Evolutionary conservation across 2,329 filamentous ascomycete genomes (phyloP), one percentile per base, ranked within the genome.

Genomic region (Kalaharituber pfeilii): DNA sequence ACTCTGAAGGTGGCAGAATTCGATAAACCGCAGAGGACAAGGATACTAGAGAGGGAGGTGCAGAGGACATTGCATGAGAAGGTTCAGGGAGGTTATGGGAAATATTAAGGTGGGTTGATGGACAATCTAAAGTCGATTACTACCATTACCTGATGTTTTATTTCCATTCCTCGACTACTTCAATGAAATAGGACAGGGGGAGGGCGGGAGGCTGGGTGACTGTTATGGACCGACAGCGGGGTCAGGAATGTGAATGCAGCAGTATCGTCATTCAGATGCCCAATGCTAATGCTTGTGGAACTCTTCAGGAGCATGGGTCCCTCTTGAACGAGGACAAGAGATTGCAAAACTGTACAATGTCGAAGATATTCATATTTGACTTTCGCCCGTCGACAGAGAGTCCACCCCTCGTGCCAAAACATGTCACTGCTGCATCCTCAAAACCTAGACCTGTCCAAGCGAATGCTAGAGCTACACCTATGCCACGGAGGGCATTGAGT

Each of bases 11-110:
- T 93, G 39, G 91, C 91, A 59, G 89, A 89, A 54, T 94, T 94
- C 66, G 91, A 98, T 69, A 98, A 98, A 69, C 91, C 91, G 2
- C 86, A 89, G 11, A 77, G 91, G 66, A 98, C 91, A 39, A 79
- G 91, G 59, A 96, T 98, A 55, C 76, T 98, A 4, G 91, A 98
- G 71, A 79, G 91, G 61, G 91, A 98, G 66, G 89, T 98, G 6
- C 91, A 98, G 66, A 95, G 94, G 68, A 89, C 91, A 44, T 76
- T 84, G 4, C 91, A 98, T 67, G 91, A 96, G 71, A 98, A 98
- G 72, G 88, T 98, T 5, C 91, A 98, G 67, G 91, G 89, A 60
- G 91, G 91, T 15, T 96, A 96, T 68, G 91, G 91, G 64, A 96
- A 96, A 78, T 98, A 96, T 63, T 91, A 98, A 73, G 88, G 84